Base-by-base conservation (phyloP, 176 grass and related monocot genomes). In the Carex littledalei region DNA sequence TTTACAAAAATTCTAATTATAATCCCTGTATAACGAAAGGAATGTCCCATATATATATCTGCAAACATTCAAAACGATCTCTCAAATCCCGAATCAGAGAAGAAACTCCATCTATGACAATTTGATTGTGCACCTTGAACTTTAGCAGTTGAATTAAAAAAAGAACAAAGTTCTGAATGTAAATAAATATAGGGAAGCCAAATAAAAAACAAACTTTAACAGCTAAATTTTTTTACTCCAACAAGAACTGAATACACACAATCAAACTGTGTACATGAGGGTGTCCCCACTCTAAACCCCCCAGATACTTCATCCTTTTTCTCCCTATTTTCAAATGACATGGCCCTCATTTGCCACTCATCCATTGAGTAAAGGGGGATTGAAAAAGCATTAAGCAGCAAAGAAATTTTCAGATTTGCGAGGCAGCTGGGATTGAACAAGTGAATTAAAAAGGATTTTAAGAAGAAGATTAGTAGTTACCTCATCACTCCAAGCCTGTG, bases 401-500 rank as follows among this genome's bases (percentile, higher is more conserved):
- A 63, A 63, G n/a, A 18, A 37, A 82, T 65, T 26, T 82, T 82
- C 16, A 65, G 35, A 29, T 82, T 50, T 82, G 56, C 50, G 14
- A 82, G 59, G 60, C 52, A 57, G 52, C 52, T 75, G 9, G 50
- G 52, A 26, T 78, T 3, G 24, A 78, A 78, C 52, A 78, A 57
- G 24, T 78, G 50, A 78, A 56, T 56, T 31, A 32, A 57, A 56
- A 78, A 43, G 11, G 35, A 63, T 8, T 24, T 79, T 77, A 45
- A 83, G 83, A 83, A 37, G 35, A 18, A 56, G 45, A 77, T 18
- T 34, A 84, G 64, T 47, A 49, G 67, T 87, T 84, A 95, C 96
- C 96, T 99, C 96, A 89, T 99, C 96, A 82, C 85, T 92, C 96
- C 96, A 99, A 86, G 93, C 93, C 81, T 99, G 96, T 85, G 90